Conservation (phyloP, 441 rosid genomes). For the Theobroma grandiflorum region DNA sequence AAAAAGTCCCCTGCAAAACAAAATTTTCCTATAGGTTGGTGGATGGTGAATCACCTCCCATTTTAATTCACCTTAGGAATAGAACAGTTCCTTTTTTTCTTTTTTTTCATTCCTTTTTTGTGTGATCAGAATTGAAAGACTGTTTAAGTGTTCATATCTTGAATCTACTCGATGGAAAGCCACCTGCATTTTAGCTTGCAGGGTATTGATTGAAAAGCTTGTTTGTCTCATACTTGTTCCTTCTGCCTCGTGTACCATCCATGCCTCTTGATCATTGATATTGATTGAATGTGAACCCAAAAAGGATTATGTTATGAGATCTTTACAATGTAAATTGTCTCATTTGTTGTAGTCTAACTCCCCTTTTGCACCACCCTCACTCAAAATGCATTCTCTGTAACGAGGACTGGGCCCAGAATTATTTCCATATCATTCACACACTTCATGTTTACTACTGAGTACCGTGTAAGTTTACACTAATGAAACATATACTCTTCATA, state of each 20-base stretch:
- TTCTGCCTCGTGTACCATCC: not conserved
- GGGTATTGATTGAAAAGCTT: not conserved
- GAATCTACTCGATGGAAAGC: not conserved
- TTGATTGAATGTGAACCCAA: slow-evolving; percentile 13
- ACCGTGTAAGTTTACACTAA: not conserved
- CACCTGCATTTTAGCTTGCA: not conserved
- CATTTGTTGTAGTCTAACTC: not conserved
- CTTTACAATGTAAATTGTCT: not conserved
- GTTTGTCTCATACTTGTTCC: not conserved
- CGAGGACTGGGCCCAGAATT: not conserved
- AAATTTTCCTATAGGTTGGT: not conserved
- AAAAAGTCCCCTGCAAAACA: not conserved
- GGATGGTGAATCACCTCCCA: slow-evolving; percentile 12
- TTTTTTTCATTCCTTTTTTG: not conserved
- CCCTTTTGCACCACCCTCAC: not conserved
- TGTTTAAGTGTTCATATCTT: not conserved
- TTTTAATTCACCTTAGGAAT: not conserved
- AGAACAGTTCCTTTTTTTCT: not conserved
- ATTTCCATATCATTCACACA: not conserved
- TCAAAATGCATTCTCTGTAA: not conserved
- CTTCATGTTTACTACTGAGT: not conserved
- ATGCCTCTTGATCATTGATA: not conserved
- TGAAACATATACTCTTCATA: not conserved
- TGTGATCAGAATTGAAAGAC: not conserved
- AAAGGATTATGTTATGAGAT: not conserved